Evolutionary conservation across 306 rosid genomes (phyloP).

Genomic region (Inga leiocalycina): DNA sequence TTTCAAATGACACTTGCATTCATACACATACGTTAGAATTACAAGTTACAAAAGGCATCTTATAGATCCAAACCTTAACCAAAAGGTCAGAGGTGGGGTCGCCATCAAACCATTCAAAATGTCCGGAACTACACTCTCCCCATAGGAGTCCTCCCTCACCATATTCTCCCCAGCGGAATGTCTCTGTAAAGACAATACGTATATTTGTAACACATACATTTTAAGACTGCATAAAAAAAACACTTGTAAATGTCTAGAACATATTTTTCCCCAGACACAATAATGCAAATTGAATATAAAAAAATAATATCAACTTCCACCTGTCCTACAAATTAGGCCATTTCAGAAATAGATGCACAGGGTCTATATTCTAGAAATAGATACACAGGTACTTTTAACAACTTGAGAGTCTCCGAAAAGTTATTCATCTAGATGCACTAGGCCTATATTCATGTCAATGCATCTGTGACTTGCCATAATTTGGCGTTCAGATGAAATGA

Average conservation of each 20-base stretch:
- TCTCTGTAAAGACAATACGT: slow-evolving; percentile 54
- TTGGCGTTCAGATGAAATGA: not conserved
- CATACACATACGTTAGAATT: slow-evolving; percentile 15
- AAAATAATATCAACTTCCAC: not conserved
- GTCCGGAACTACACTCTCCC: slow-evolving; percentile 90
- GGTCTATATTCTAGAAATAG: not conserved
- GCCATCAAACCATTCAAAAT: slow-evolving; percentile 95
- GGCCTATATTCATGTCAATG: not conserved
- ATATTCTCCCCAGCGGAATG: slow-evolving; percentile 85
- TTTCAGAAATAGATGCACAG: not conserved
- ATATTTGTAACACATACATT: not conserved
- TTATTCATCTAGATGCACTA: not conserved
- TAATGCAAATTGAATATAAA: not conserved
- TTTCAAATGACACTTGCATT: slow-evolving; percentile 17
- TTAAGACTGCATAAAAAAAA: not conserved
- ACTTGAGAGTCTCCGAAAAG: not conserved
- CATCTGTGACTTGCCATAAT: not conserved
- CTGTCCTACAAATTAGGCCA: not conserved
- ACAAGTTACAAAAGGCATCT: slow-evolving; percentile 6
- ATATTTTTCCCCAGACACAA: not conserved
- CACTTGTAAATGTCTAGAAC: slow-evolving; percentile 5
- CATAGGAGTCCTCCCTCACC: slow-evolving; percentile 97
- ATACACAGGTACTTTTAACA: not conserved
- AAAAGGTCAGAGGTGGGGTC: slow-evolving; percentile 67
- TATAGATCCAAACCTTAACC: slow-evolving; percentile 58